These are phyloP conservation scores for Hemisphaericaspora xylofermentans DNA, from an alignment of 1,139 yeast species.

Conservation along the genomic window DNA sequence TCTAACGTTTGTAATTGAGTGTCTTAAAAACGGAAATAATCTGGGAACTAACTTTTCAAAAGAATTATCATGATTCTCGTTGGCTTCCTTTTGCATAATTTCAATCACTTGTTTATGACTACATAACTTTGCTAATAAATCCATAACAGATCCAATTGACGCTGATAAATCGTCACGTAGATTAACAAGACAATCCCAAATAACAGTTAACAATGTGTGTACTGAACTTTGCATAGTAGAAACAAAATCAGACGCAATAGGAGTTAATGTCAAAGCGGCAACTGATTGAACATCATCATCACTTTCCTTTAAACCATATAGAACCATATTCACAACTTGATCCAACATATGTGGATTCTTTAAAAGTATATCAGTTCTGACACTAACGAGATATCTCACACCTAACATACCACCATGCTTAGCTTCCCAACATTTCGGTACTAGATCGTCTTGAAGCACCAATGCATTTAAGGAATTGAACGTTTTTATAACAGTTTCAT, in stretches of 20 bases:
- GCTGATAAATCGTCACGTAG: slow-evolving; percentile 91
- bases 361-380: slow-evolving; percentile 74
- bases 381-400: slow-evolving; percentile 85
- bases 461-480: slow-evolving; percentile 67
- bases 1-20: slow-evolving; percentile 89
- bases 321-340: slow-evolving; percentile 77
- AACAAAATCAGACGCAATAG: slow-evolving; percentile 85
- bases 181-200: slow-evolving; percentile 86
- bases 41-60: slow-evolving; percentile 85
- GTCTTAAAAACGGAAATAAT: slow-evolving; percentile 88
- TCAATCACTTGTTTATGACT: slow-evolving; percentile 76
- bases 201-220: slow-evolving; percentile 65
- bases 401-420: slow-evolving; percentile 98
- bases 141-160: slow-evolving; percentile 96
- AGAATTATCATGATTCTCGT: slow-evolving; percentile 47
- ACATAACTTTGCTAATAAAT: slow-evolving; percentile 82
- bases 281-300: slow-evolving; percentile 98
- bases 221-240: slow-evolving; percentile 59
- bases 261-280: slow-evolving; percentile 89
- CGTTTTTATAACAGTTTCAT: slow-evolving; percentile 54
- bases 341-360: slow-evolving; percentile 59
- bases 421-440: slow-evolving; percentile 81
- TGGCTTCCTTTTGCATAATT: slow-evolving; percentile 64
- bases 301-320: slow-evolving; percentile 78
- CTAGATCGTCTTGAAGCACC: slow-evolving; percentile 63